These are phyloP conservation scores for Globisporangium nunn DNA, from an alignment of 352 stramenopile genomes.

Conservation along the genomic window DNA sequence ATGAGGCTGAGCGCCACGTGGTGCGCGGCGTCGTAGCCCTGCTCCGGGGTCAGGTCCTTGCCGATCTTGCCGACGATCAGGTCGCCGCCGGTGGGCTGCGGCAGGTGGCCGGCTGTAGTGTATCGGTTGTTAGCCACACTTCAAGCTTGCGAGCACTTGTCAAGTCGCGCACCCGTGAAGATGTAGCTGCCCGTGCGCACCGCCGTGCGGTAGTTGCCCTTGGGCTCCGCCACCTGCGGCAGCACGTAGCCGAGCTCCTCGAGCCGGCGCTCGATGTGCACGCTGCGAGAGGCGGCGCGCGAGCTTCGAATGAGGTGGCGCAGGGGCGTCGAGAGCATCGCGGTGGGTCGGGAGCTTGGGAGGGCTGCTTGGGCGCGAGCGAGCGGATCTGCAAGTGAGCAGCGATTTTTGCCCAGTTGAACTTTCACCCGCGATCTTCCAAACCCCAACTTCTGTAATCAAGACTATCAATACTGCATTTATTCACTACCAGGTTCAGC, in stretches of 20 bases:
- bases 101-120: constrained; percentile 57
- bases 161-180: constrained; percentile 69
- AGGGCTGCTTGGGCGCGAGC: not conserved
- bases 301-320: constrained; percentile 19
- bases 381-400: not conserved
- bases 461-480: not conserved
- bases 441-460: not conserved
- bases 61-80: constrained; percentile 82
- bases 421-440: not conserved
- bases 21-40: constrained; percentile 83
- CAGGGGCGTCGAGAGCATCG: constrained; percentile 22
- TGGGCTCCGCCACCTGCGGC: constrained; percentile 48
- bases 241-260: constrained; percentile 64
- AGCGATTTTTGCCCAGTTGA: not conserved
- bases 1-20: constrained; percentile 79
- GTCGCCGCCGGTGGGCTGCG: constrained; percentile 30
- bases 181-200: constrained; percentile 64
- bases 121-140: not conserved
- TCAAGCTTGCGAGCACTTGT: constrained; percentile 42
- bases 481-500: not conserved
- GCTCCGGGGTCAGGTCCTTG: constrained; percentile 65
- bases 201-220: constrained; percentile 63
- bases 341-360: too few species aligned
- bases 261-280: constrained; percentile 71
- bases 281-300: constrained; percentile 28